Conservation (phyloP, 2,329 filamentous ascomycete species). For the Fusarium fracticaudum region DNA sequence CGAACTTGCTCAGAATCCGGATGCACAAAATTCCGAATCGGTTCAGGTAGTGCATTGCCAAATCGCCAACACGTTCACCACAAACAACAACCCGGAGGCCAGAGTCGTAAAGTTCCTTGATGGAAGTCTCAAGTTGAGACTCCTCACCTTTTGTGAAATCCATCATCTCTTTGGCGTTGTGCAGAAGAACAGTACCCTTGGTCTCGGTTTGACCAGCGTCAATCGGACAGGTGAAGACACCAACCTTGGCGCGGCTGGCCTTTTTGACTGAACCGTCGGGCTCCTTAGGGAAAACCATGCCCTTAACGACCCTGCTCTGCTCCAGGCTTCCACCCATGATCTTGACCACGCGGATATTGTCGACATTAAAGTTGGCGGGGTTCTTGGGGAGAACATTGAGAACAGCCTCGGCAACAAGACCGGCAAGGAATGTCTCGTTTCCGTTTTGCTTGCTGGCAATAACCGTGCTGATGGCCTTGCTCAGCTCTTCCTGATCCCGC, state of each 20-base stretch:
- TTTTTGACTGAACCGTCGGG: slow-evolving; percentile 95
- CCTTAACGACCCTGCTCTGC: slow-evolving; percentile 93
- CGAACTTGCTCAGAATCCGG: slow-evolving; percentile 98
- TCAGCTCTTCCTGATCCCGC: slow-evolving; percentile 81
- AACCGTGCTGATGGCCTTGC: slow-evolving; percentile 95
- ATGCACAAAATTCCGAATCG: slow-evolving; percentile 95
- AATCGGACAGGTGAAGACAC: slow-evolving; percentile 94
- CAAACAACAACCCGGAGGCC: slow-evolving; percentile 92
- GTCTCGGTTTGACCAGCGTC: slow-evolving; percentile 97
- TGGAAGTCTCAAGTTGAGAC: slow-evolving; percentile 83
- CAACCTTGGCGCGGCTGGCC: slow-evolving; percentile 91
- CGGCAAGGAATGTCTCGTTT: slow-evolving; percentile 86
- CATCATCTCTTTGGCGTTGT: slow-evolving; percentile 98
- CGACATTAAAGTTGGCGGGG: slow-evolving; percentile 95
- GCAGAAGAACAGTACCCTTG: slow-evolving; percentile 95
- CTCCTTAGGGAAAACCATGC: slow-evolving; percentile 97
- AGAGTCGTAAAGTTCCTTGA: slow-evolving; percentile 96
- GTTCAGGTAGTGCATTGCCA: slow-evolving; percentile 98
- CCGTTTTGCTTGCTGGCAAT: slow-evolving; percentile 97
- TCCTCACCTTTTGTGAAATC: slow-evolving; percentile 99
- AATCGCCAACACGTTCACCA: slow-evolving; percentile 91
- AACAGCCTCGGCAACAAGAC: slow-evolving; percentile 85
- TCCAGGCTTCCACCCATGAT: slow-evolving; percentile 98
- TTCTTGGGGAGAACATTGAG: slow-evolving; percentile 96
- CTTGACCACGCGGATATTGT: slow-evolving; percentile 99